These are phyloP conservation scores for Apophysomyces sp. DNA, from an alignment of 371 early-diverging fungal genomes.

Conservation along the genomic window DNA sequence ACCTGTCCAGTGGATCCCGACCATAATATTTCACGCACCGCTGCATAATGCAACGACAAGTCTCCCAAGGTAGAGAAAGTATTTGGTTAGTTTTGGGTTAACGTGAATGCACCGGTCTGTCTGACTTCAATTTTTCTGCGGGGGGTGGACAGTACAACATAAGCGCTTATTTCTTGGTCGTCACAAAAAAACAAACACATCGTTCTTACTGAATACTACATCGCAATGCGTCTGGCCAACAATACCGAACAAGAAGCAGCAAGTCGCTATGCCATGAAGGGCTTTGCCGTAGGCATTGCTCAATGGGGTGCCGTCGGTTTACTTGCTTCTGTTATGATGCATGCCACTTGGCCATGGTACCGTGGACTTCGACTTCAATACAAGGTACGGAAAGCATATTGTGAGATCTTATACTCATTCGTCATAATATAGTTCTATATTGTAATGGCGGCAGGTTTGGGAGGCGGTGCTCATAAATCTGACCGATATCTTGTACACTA, in stretches of 20 bases:
- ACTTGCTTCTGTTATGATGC: constrained; percentile 40
- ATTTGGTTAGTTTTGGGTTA: too few species aligned
- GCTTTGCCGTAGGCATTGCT: constrained; percentile 46
- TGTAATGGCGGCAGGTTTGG: constrained; percentile 49
- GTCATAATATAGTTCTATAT: constrained; percentile 41
- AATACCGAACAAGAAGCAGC: constrained; percentile 48
- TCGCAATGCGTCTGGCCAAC: constrained; percentile 47
- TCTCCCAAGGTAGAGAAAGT: too few species aligned
- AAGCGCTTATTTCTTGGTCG: too few species aligned
- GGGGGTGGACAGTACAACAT: too few species aligned
- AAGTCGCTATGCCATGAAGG: constrained; percentile 51
- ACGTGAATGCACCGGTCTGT: too few species aligned
- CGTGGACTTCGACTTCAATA: constrained; percentile 42
- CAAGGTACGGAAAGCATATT: constrained; percentile 30
- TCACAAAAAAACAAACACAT: too few species aligned
- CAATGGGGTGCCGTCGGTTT: constrained; percentile 56
- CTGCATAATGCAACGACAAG: too few species aligned
- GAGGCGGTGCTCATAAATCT: constrained; percentile 52
- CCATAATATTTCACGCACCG: too few species aligned
- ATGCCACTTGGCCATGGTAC: constrained; percentile 49
- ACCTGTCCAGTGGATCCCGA: too few species aligned
- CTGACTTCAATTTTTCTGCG: too few species aligned
- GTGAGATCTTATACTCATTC: not conserved
- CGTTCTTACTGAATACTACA: not conserved
- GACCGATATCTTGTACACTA: constrained; percentile 54